Base-by-base conservation (phyloP, 768 basidiomycete species). In the Boletus rufocinnamomeus region DNA sequence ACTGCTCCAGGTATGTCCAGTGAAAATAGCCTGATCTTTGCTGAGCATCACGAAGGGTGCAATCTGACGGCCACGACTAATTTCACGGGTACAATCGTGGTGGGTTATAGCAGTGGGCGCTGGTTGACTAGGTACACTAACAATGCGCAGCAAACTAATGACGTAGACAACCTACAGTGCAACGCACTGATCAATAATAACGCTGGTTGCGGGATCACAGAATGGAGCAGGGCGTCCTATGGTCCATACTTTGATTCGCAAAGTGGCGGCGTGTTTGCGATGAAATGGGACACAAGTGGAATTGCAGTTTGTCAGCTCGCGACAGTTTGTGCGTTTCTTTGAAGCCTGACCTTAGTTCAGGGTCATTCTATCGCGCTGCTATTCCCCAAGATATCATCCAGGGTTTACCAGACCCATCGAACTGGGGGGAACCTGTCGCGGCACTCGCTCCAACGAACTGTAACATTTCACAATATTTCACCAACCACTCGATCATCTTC, bases 211-310 rank as follows among this genome's bases (percentile, higher is more conserved):
- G 86, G 87, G 38, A 77, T 93, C 61, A 83, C 80, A 0, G 91
- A 94, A 67, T 85, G 84, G 84, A 93, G 91, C 65, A 79, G 80
- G 23, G 86, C 88, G 2, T 95, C 93, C 0, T 95, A 91, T 72
- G 93, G 93, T 0, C 85, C 88, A 38, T 82, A 81, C 52, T 94
- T 94, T 68, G 93, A 94, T 60, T 79, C 80, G 1, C 84, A 84
- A 66, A 84, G 88, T 11, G 93, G 93, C 6, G 93, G 93, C 4
- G 85, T 93, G 3, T 94, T 91, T 69, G 91, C 85, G 1, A 92
- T 93, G 89, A 88, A 89, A 64, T 95, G 93, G 93, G 89, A 93
- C 66, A 82, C 85, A 58, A 79, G 78, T 59, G 85, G 86, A 2
- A 91, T 93, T 56, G 82, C 85, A 41, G 81, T 91, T 61, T 92